Percentiles rank a stretch among this genome's conserved stretches.
These are phyloP conservation scores for Russula emetica DNA, from an alignment of 768 basidiomycete species.

Conservation along the genomic window DNA sequence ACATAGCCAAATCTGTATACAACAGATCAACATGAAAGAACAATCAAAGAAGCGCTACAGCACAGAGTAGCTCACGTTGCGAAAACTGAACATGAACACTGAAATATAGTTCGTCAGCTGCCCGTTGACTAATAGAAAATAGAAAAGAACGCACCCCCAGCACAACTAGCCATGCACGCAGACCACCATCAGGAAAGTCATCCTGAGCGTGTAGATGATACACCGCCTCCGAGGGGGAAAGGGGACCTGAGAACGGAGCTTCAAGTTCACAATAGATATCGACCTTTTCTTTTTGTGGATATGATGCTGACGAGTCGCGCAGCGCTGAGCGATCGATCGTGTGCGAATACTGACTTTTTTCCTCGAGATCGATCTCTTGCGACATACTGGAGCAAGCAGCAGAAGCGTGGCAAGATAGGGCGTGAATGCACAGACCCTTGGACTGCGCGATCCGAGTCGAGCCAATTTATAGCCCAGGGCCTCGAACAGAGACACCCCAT, in stretches of 20 bases:
- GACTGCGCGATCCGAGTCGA: neutral
- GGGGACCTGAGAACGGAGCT: neutral
- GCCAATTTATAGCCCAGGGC: neutral
- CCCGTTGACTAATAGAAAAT: neutral
- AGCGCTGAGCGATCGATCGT: neutral
- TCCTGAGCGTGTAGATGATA: neutral
- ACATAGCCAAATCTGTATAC: constrained; percentile 56
- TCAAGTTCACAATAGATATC: neutral
- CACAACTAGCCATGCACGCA: constrained; percentile 43
- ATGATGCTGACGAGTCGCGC: neutral
- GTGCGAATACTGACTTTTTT: neutral
- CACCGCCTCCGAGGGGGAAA: neutral
- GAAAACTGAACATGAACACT: constrained; percentile 38
- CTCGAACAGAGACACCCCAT: neutral
- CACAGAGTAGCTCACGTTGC: constrained; percentile 38
- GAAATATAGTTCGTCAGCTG: neutral
- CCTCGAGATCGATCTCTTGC: neutral
- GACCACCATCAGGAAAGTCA: constrained; percentile 43
- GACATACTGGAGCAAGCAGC: neutral
- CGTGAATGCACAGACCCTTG: too few species aligned
- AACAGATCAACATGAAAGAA: neutral
- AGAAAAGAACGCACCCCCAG: constrained; percentile 35
- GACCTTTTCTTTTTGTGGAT: neutral
- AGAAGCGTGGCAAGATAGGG: neutral
- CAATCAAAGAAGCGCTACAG: neutral